Evolutionary conservation across 208 protist genomes (phyloP).

Genomic region (Eutreptiella sp.): DNA sequence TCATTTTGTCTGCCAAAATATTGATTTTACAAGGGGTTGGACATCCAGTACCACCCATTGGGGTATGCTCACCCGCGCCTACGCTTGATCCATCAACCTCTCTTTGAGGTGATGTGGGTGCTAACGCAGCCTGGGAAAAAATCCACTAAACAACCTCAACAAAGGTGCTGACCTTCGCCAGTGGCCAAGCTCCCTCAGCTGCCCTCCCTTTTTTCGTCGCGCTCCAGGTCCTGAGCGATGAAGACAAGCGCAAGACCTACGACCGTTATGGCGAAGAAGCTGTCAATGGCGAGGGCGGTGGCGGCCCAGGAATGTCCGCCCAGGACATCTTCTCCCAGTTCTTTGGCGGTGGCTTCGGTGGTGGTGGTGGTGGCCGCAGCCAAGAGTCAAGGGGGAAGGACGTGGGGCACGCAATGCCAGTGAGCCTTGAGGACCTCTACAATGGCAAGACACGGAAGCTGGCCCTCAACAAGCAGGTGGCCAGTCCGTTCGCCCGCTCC

Average conservation of each 20-base stretch:
- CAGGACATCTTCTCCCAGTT: slow-evolving; percentile 79
- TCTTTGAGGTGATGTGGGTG: too few species aligned
- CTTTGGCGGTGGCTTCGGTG: slow-evolving; percentile 63
- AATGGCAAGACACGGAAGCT: slow-evolving; percentile 93
- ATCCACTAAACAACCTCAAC: slow-evolving; percentile 4
- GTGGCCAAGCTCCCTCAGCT: slow-evolving; percentile 76
- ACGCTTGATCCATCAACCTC: too few species aligned
- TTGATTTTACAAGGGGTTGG: too few species aligned
- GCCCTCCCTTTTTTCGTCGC: slow-evolving; percentile 92
- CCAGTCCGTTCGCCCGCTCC: too few species aligned
- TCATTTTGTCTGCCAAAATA: too few species aligned
- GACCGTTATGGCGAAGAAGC: slow-evolving; percentile 96
- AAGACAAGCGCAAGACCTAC: slow-evolving; percentile 92
- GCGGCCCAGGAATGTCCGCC: slow-evolving; percentile 52
- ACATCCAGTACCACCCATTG: too few species aligned
- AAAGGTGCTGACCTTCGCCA: not conserved
- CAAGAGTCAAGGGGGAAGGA: slow-evolving; percentile 88
- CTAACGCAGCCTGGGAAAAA: not conserved
- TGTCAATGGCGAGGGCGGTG: slow-evolving; percentile 76
- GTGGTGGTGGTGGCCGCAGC: slow-evolving; percentile 38
- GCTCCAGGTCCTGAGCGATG: slow-evolving; percentile 93
- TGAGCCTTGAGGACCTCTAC: slow-evolving; percentile 95
- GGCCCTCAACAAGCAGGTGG: slow-evolving; percentile 66
- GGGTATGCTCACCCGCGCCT: too few species aligned
- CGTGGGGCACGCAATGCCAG: slow-evolving; percentile 82